phyloP scores from a whole-genome alignment of 805 yeast genomes.

The Sugiyamaella qingdaonensis region DNA sequence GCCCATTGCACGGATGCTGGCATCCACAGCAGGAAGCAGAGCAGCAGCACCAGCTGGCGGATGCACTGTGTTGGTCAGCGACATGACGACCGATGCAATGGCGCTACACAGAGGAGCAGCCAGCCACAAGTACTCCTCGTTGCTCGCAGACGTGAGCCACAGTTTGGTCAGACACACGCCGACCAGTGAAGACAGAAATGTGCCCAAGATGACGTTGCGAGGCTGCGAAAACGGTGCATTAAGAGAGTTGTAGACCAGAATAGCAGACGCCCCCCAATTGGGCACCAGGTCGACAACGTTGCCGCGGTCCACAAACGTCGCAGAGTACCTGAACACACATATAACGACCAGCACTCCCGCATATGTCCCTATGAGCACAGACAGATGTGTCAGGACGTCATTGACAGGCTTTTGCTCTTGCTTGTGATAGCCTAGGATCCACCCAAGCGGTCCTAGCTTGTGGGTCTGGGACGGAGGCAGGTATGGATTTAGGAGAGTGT shows the following conservation, averaged over 20 bases:
- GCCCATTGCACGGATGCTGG: slow-evolving; percentile 44
- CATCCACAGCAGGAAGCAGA: slow-evolving; percentile 50
- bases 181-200: slow-evolving; percentile 47
- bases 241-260: slow-evolving; percentile 52
- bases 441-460: slow-evolving; percentile 1
- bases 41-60: slow-evolving; percentile 77
- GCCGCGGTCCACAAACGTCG: slow-evolving; percentile 19
- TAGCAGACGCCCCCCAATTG: slow-evolving; percentile 55
- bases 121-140: slow-evolving; percentile 49
- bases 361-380: slow-evolving; percentile 26
- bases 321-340: slow-evolving; percentile 25
- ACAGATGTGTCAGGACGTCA: slow-evolving; percentile 11
- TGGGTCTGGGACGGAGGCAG: not conserved
- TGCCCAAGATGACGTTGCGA: slow-evolving; percentile 53
- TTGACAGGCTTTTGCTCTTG: not conserved
- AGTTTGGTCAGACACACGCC: slow-evolving; percentile 55
- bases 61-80: slow-evolving; percentile 52
- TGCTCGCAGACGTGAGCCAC: slow-evolving; percentile 43
- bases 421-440: slow-evolving; percentile 24
- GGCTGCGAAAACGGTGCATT: slow-evolving; percentile 63
- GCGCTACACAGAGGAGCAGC: slow-evolving; percentile 58
- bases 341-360: slow-evolving; percentile 27
- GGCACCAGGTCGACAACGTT: slow-evolving; percentile 30
- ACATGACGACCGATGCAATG: slow-evolving; percentile 50
- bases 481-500: not conserved